A percentile compares a stretch with the other conserved stretches of the same genome.
phyloP scores from a whole-genome alignment of 345 rosid genomes.

The Arabidopsis arenosa region DNA sequence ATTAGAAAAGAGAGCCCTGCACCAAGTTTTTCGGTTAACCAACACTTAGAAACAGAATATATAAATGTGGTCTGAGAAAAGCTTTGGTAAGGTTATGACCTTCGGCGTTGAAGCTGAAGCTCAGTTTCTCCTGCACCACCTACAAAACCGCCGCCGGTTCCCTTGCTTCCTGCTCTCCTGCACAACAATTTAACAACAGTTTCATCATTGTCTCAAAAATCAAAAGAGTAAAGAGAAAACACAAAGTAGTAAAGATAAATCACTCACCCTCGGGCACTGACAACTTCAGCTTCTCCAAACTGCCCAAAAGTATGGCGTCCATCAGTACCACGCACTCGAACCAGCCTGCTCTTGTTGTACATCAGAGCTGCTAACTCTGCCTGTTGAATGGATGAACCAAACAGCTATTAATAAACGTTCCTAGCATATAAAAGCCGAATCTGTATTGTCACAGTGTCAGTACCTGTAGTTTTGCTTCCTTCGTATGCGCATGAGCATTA shows the following conservation, averaged over 20 bases:
- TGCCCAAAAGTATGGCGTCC: constrained; percentile 79
- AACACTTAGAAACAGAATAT: too few species aligned
- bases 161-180: constrained; percentile 86
- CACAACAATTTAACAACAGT: constrained; percentile 32
- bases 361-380: constrained; percentile 90
- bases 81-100: too few species aligned
- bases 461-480: constrained; percentile 96
- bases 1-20: constrained; percentile 9
- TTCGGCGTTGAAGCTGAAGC: constrained; percentile 93
- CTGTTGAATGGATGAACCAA: constrained; percentile 47
- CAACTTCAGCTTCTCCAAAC: constrained; percentile 94
- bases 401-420: constrained; percentile 12
- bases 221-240: neutral
- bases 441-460: constrained; percentile 17
- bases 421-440: neutral
- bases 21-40: constrained; percentile 4
- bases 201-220: constrained; percentile 10
- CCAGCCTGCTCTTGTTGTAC: constrained; percentile 91
- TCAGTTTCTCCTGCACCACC: constrained; percentile 99
- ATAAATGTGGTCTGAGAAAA: too few species aligned
- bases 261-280: constrained; percentile 91
- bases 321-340: constrained; percentile 77
- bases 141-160: constrained; percentile 65
- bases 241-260: constrained; percentile 33
- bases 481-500: constrained; percentile 93